Evolutionary conservation across 352 stramenopile genomes (phyloP), one percentile per base, ranked within the genome.

Genomic region (Phytopythium ostracodes): DNA sequence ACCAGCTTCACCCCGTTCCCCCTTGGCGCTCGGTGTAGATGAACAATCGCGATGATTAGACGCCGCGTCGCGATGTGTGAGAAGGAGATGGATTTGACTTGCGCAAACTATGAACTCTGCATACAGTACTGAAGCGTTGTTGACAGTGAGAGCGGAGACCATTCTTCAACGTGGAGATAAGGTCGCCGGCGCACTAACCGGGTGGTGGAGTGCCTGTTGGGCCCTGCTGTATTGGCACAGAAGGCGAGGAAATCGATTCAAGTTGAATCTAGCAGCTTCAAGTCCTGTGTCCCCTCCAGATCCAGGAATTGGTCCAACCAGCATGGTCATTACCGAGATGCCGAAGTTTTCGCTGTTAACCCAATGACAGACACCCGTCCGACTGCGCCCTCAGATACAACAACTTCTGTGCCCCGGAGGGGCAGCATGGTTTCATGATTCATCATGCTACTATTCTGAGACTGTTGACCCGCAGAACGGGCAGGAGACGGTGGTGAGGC

Each of bases 401-500:
- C 33, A 38, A 38, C 10, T 15, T 1, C 33, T n/a, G n/a, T n/a
- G n/a, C n/a, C n/a, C n/a, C n/a, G n/a, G n/a, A n/a, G n/a, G n/a
- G n/a, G n/a, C n/a, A n/a, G n/a, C n/a, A n/a, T n/a, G n/a, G n/a
- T n/a, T n/a, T n/a, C n/a, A n/a, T n/a, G n/a, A n/a, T n/a, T n/a
- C n/a, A n/a, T n/a, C n/a, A n/a, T n/a, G n/a, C n/a, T n/a, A n/a
- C 12, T n/a, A 33, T 35, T 5, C 14, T 8, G 25, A 5, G 22
- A 11, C 25, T 8, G 14, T 27, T 4, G 33, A 76, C 11, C 71
- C 66, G 46, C 68, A 84, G 61, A 75, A 82, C 49, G 79, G 81
- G 58, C 81, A 91, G 22, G 70, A 75, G 8, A 85, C 20, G 0
- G 52, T 51, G 1, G 33, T 35, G 2, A 87, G 60, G 53, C 75